phyloP scores from a whole-genome alignment of 2,329 filamentous ascomycete genomes.

The Xylariaceae sp. region DNA sequence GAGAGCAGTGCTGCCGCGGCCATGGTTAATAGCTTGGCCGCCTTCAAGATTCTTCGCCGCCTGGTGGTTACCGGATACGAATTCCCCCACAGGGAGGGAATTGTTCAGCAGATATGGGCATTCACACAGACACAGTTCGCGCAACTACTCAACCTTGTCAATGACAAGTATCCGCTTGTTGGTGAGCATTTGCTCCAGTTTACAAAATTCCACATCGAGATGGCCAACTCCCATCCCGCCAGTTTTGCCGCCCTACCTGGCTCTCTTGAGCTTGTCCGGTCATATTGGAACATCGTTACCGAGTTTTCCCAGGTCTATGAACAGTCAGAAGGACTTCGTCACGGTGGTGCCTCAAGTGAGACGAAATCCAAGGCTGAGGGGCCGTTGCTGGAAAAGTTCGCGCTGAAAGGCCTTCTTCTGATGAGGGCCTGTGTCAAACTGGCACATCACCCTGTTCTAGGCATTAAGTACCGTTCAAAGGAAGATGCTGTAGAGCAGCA shows the following conservation, averaged over 20 bases:
- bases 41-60: slow-evolving; percentile 74
- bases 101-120: slow-evolving; percentile 75
- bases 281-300: slow-evolving; percentile 80
- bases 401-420: slow-evolving; percentile 76
- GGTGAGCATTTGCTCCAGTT: slow-evolving; percentile 86
- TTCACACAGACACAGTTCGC: slow-evolving; percentile 72
- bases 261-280: slow-evolving; percentile 68
- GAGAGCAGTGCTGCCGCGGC: slow-evolving; percentile 55
- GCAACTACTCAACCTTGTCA: slow-evolving; percentile 62
- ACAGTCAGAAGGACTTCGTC: slow-evolving; percentile 52
- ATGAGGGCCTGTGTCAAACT: slow-evolving; percentile 80
- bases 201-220: slow-evolving; percentile 83
- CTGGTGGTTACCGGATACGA: slow-evolving; percentile 79
- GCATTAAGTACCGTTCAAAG: slow-evolving; percentile 74
- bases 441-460: slow-evolving; percentile 72
- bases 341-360: slow-evolving; percentile 36
- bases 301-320: slow-evolving; percentile 71
- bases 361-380: slow-evolving; percentile 51
- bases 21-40: slow-evolving; percentile 71
- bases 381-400: slow-evolving; percentile 69
- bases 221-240: slow-evolving; percentile 72
- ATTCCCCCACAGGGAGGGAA: slow-evolving; percentile 69
- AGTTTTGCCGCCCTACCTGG: slow-evolving; percentile 79
- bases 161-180: slow-evolving; percentile 35
- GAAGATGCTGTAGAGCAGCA: slow-evolving; percentile 72